Conservation (phyloP, 345 rosid species). For the Populus davidiana region DNA sequence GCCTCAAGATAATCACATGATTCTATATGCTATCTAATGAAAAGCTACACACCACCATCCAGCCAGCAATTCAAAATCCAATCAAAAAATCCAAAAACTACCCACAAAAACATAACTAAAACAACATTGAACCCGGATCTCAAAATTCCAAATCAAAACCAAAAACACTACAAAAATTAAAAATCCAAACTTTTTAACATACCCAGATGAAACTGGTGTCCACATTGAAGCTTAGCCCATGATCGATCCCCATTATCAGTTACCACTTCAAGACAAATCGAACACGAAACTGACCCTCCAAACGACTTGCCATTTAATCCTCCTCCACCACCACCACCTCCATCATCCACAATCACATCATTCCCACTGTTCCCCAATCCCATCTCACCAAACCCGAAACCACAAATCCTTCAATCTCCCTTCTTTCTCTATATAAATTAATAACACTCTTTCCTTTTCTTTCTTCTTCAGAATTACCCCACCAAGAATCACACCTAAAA, state of each 20-base stretch:
- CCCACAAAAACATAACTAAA: not conserved
- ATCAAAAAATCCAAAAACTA: not conserved
- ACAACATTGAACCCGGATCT: slow-evolving; percentile 28
- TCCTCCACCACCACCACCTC: slow-evolving; percentile 43
- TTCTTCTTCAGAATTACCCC: not conserved
- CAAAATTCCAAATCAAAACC: slow-evolving; percentile 2
- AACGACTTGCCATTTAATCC: slow-evolving; percentile 42
- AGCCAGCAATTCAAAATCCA: not conserved
- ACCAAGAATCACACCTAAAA: not conserved
- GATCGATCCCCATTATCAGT: slow-evolving; percentile 79
- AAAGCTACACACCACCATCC: not conserved
- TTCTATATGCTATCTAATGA: not conserved
- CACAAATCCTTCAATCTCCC: slow-evolving; percentile 9
- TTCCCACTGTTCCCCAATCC: slow-evolving; percentile 61
- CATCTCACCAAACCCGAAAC: slow-evolving; percentile 38
- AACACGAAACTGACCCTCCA: slow-evolving; percentile 62
- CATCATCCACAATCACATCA: slow-evolving; percentile 49
- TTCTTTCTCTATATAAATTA: not conserved
- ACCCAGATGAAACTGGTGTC: slow-evolving; percentile 93
- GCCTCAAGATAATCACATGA: not conserved
- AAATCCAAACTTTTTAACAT: slow-evolving; percentile 10
- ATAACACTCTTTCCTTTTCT: not conserved
- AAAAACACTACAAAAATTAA: not conserved
- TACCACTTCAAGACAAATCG: slow-evolving; percentile 92
- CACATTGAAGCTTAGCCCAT: slow-evolving; percentile 97